Evolutionary conservation across 495 filamentous ascomycete genomes (phyloP), one percentile per base, ranked within the genome.

Genomic region (Durotheca rogersii): DNA sequence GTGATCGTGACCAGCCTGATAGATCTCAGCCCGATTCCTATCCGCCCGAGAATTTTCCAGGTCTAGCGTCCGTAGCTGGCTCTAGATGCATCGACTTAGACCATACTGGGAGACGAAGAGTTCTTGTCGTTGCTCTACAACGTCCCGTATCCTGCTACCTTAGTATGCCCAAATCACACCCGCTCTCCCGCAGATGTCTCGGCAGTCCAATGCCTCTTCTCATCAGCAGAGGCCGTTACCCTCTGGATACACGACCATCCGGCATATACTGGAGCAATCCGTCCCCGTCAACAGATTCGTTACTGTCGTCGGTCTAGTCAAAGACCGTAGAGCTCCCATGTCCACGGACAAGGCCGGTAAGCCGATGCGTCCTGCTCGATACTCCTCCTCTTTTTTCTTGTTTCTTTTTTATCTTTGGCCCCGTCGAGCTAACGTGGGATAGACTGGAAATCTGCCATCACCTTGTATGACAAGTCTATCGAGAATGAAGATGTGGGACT

Each of bases 261-360:
- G 41, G 7, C 59, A 66, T 23, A 58, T 73, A 29, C 46, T 68
- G 10, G 65, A 72, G 1, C 39, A 41, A 46, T 37, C 21, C 36
- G 2, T 39, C 17, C 36, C 47, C 0, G 10, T 46, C 3, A 68
- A 69, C 3, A 43, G 12, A 2, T 47, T 80, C 2, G 62, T 77
- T n/a, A 71, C 60, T 51, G 69, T 80, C 23, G 67, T 80, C 19
- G 78, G 78, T 18, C 35, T 80, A 15, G 67, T 79, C 0, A 74
- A 62, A 30, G 81, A 85, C 38, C 69, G 64, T 36, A 71, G 68
- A 29, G 51, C 61, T 4, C 74, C 78, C 1, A 68, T 66, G 0
- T 19, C 60, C 4, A 76, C 75, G 11, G 58, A 20, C n/a, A 65
- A 70, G 40, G 44, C 18, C 4, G 75, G 77, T 75, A 69, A 48